These are phyloP conservation scores for Flagelloscypha sp. DNA, from an alignment of 768 basidiomycete genomes.

Conservation along the genomic window DNA sequence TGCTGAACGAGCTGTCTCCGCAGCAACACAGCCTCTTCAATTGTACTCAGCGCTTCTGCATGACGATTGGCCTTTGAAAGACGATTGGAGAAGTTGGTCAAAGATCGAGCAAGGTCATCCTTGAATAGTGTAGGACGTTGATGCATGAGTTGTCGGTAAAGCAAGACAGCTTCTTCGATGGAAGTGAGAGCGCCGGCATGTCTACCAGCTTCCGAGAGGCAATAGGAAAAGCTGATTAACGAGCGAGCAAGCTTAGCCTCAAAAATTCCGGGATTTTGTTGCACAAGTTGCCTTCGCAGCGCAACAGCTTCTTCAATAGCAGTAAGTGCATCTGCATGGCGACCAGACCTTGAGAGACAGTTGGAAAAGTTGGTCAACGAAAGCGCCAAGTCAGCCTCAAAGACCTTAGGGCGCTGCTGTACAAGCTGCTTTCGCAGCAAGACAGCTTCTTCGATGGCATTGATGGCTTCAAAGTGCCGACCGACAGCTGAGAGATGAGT, in stretches of 20 bases:
- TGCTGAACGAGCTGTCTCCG: background rate
- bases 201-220: background rate
- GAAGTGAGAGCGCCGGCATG: background rate
- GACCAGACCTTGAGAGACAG: background rate
- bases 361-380: background rate
- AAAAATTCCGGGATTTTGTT: background rate
- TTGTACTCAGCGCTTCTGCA: background rate
- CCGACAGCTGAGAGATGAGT: background rate
- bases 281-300: background rate
- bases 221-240: background rate
- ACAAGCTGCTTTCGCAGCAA: background rate
- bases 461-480: background rate
- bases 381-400: background rate
- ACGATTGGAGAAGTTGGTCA: background rate
- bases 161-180: background rate
- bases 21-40: background rate
- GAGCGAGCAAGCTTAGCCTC: background rate
- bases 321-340: background rate
- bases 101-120: background rate
- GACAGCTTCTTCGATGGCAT: background rate
- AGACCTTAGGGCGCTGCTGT: background rate
- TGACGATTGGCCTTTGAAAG: background rate
- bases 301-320: background rate
- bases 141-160: background rate
- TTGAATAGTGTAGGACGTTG: background rate